Conservation (phyloP, 73 alveolate genomes). For the Paramecium tetraurelia region DNA sequence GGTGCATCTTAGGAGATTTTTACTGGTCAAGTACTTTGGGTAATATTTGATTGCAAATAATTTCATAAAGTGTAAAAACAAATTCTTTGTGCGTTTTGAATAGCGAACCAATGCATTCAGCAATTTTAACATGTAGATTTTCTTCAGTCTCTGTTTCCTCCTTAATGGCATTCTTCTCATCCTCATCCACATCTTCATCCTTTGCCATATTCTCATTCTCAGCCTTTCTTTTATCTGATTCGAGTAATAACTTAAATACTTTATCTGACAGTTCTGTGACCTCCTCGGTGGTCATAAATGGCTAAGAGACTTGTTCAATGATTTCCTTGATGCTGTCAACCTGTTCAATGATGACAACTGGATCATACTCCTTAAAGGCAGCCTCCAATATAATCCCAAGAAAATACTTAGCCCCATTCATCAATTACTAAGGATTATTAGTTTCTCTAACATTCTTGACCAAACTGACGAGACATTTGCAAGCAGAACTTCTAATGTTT, state of each 20-base stretch:
- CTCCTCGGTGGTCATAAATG: constrained; percentile 60
- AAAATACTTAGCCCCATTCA: constrained; percentile 39
- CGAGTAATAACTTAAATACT: constrained; percentile 61
- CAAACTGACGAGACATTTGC: constrained; percentile 74
- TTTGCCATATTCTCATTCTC: constrained; percentile 68
- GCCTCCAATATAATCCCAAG: constrained; percentile 70
- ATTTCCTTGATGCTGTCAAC: constrained; percentile 70
- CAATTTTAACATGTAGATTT: constrained; percentile 72
- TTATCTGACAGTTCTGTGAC: constrained; percentile 58
- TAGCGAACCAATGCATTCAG: constrained; percentile 79
- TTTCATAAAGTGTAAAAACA: constrained; percentile 13
- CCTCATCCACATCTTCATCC: constrained; percentile 78
- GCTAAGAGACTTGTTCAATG: constrained; percentile 45
- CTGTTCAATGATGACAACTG: constrained; percentile 69
- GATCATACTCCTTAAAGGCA: constrained; percentile 71
- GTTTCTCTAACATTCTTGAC: constrained; percentile 66
- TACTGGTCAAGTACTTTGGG: constrained; percentile 59
- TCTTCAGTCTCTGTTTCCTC: constrained; percentile 81
- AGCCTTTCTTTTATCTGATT: constrained; percentile 71
- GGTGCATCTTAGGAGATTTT: constrained; percentile 65
- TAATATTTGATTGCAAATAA: constrained; percentile 41
- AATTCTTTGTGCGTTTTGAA: constrained; percentile 80
- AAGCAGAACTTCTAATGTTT: constrained; percentile 77
- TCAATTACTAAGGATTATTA: constrained; percentile 18
- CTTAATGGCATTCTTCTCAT: constrained; percentile 71